Evolutionary conservation across 169 alveolate genomes (phyloP), one percentile per base, ranked within the genome.

Genomic region (Plasmodium relictum): DNA sequence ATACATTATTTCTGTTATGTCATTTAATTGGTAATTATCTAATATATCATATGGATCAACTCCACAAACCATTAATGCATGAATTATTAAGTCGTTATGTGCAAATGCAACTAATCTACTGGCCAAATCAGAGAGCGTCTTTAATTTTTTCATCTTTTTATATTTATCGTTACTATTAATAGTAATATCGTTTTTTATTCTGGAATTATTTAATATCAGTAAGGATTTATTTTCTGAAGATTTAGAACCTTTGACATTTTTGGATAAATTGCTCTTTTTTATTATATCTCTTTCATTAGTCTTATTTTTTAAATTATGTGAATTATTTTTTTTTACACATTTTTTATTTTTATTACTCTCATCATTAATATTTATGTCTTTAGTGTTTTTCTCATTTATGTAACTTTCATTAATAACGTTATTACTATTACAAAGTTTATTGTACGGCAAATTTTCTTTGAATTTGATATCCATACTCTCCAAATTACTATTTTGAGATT

Each of bases 71-170:
- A 80, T 50, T 52, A 80, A 66, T 31, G 90, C 66, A 66, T 80
- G 90, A 7, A 66, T 41, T 54, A 80, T 66, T 68, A 80, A 22
- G 52, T 80, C 90, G 56, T 61, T 61, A 22, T 80, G 90, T 0
- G 90, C 90, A 56, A 80, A 80, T 16, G 66, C 12, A 50, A 80
- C 68, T 66, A 80, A 70, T 45, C 52, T 80, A 70, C 85, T 52
- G 12, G 69, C 83, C 52, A 80, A 80, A 39, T 80, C 83, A 14
- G 41, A n/a, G 41, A 80, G 31, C 0, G 90, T 80, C 52, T 56
- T 80, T 12, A 80, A 20, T 45, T 66, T 66, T 59, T 80, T 80
- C 44, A 56, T 24, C 72, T 80, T 80, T 56, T 66, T 80, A 26
- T 20, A 6, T 68, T 80, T 80, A 44, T 80, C 80, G 54, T 50